Percentiles rank a stretch among this genome's conserved stretches.
Evolutionary conservation across 768 basidiomycete genomes (phyloP).

Genomic region (Cytidiella melzeri): DNA sequence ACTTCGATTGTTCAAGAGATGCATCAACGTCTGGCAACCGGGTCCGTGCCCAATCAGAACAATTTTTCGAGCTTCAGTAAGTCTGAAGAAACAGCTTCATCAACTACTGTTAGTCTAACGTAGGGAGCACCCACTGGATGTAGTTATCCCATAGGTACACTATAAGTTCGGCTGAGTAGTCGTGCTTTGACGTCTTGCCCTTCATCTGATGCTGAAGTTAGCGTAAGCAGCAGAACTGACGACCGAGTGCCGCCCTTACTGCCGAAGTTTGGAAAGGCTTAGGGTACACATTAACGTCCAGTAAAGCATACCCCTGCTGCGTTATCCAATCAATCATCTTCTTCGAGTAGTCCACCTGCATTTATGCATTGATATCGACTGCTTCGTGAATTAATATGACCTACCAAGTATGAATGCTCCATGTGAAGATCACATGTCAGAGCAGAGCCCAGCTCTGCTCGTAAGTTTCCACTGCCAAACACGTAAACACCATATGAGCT

Average conservation of each 20-base stretch:
- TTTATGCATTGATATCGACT: not conserved
- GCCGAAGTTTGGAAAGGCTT: constrained; percentile 34
- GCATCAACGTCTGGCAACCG: constrained; percentile 71
- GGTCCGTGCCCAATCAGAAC: constrained; percentile 85
- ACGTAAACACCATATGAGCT: constrained; percentile 2
- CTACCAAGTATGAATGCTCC: constrained; percentile 82
- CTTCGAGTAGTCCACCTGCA: constrained; percentile 80
- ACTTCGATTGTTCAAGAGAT: constrained; percentile 71
- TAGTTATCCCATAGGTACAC: constrained; percentile 96
- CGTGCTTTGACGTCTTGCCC: constrained; percentile 28
- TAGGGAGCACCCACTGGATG: constrained; percentile 58
- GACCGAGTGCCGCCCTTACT: no score
- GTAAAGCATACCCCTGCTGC: constrained; percentile 56
- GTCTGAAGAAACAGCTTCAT: constrained; percentile 32
- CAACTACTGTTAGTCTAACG: not conserved
- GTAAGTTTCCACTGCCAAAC: constrained; percentile 71
- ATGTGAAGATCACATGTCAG: constrained; percentile 65
- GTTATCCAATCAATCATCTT: constrained; percentile 74
- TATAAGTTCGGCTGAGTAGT: constrained; percentile 52
- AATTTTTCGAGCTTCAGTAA: constrained; percentile 67
- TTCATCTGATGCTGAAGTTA: not conserved
- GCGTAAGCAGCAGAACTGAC: no score
- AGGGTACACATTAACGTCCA: constrained; percentile 84
- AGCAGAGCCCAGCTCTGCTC: constrained; percentile 73
- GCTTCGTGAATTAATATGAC: constrained; percentile 9